Percentiles rank a stretch among this genome's conserved stretches.
Conservation (phyloP, 768 basidiomycete genomes). For the Tulasnella sp. region DNA sequence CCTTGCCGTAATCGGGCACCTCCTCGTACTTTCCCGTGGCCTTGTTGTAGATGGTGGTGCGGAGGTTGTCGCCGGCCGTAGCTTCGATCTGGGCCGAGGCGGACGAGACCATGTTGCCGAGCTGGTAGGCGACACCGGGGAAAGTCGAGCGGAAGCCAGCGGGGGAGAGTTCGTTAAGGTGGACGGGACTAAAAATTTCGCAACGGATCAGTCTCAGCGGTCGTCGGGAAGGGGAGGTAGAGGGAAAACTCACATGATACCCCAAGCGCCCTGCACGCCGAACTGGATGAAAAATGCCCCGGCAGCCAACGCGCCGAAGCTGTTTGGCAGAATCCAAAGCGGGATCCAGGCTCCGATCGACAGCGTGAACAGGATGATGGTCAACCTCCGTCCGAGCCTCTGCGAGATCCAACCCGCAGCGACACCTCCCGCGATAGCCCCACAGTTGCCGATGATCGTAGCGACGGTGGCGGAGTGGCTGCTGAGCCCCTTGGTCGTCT, state of each 20-base stretch:
- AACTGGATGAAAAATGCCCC: conserved; percentile 86
- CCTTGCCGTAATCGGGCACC: conserved; percentile 66
- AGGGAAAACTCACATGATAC: conserved; percentile 54
- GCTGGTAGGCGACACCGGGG: conserved; percentile 51
- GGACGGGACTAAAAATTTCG: conserved; percentile 67
- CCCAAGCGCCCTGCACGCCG: conserved; percentile 89
- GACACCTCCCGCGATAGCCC: conserved; percentile 58
- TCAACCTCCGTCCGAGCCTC: conserved; percentile 76
- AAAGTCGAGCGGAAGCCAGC: conserved; percentile 78
- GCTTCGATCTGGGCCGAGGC: conserved; percentile 81
- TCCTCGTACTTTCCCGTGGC: conserved; percentile 33
- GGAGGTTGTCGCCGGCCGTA: conserved; percentile 57
- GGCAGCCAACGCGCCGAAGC: conserved; percentile 66
- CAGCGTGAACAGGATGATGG: conserved; percentile 64
- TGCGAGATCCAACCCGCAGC: conserved; percentile 72
- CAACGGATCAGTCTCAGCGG: background rate
- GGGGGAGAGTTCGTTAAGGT: conserved; percentile 78
- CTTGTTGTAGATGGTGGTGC: conserved; percentile 43
- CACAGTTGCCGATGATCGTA: conserved; percentile 76
- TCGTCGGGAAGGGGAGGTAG: background rate
- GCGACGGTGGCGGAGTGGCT: conserved; percentile 60
- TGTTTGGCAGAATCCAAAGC: conserved; percentile 75
- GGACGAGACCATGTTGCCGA: conserved; percentile 74
- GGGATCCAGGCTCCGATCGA: conserved; percentile 64
- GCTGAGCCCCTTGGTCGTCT: conserved; percentile 58